Evolutionary conservation across 768 basidiomycete species (phyloP), one percentile per base, ranked within the genome.

Genomic region (Pisolithus marmoratus): DNA sequence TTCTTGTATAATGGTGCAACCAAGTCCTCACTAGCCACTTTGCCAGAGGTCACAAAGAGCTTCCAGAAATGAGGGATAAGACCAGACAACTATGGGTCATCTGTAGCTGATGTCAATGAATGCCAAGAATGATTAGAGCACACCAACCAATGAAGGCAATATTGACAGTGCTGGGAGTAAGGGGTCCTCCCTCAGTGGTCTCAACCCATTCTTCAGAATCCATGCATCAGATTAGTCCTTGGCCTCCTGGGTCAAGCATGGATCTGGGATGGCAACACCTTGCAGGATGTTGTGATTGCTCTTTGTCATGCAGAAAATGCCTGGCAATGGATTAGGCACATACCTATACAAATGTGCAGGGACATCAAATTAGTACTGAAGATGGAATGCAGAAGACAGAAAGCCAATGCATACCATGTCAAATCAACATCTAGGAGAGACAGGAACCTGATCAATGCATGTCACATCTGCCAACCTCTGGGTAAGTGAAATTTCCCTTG

Each of bases 221-320:
- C 93, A 95, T 7, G 84, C 79, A 59, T 89, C 87, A 58, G 90
- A 91, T 50, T 76, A 80, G 51, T 83, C 82, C 71, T 92, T 90
- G 48, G 86, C 84, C 50, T 85, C 83, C 56, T 86, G 77, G 1
- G 83, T 86, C 40, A 96, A 79, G 54, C 89, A 85, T 46, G 90
- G 77, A 54, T 81, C 81, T 8, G 87, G 83, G 14, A 82, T 70
- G 2, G 93, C 87, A 45, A 96, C 94, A 55, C 94, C 94, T 81
- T 96, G 93, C 22, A 95, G 76, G 64, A 90, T 90, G 71, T 92
- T 92, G 80, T 92, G 90, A 74, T 91, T 91, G 89, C 90, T 90
- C 77, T 90, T 90, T 57, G 92, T 94, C 54, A 87, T 92, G 57
- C 92, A 83, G 80, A 94, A 95, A 36, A 95, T 89, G 56, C 79